phyloP scores from a whole-genome alignment of 179 eudicot genomes.

The Actinidia chinensis region DNA sequence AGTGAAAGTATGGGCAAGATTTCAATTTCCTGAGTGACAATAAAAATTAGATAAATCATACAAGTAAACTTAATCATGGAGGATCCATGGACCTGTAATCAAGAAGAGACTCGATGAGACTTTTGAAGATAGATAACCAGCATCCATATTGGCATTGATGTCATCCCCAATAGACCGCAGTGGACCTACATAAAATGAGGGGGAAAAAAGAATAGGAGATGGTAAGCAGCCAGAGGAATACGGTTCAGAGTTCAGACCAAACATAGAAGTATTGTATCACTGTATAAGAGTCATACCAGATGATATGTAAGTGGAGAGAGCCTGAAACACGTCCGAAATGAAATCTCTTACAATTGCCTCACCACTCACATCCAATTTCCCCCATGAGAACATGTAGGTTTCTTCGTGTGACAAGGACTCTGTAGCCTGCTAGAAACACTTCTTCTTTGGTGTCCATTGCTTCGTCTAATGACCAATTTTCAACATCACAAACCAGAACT shows the following conservation, averaged over 20 bases:
- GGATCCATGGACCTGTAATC: constrained; percentile 52
- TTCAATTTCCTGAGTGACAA: too few species aligned
- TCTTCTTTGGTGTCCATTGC: background rate
- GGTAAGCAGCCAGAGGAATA: background rate
- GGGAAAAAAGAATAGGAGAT: background rate
- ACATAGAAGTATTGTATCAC: background rate
- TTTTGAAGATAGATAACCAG: constrained; percentile 58
- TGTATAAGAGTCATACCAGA: constrained; percentile 44
- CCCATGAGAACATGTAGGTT: constrained; percentile 56
- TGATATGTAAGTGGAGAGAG: constrained; percentile 45
- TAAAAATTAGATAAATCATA: background rate
- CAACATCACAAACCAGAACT: constrained; percentile 2
- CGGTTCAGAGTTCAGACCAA: background rate
- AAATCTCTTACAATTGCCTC: constrained; percentile 50
- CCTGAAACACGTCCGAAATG: constrained; percentile 46
- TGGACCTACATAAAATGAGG: constrained; percentile 27
- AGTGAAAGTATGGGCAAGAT: too few species aligned
- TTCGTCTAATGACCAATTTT: background rate
- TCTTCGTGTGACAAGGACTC: constrained; percentile 43
- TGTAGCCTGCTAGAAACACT: constrained; percentile 59
- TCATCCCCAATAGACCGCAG: constrained; percentile 37
- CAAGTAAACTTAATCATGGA: background rate
- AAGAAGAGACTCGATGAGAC: constrained; percentile 71
- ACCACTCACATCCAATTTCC: constrained; percentile 39
- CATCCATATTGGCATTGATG: constrained; percentile 36